Conservation (phyloP, 495 filamentous ascomycete genomes). For the Sporormia fimetaria region DNA sequence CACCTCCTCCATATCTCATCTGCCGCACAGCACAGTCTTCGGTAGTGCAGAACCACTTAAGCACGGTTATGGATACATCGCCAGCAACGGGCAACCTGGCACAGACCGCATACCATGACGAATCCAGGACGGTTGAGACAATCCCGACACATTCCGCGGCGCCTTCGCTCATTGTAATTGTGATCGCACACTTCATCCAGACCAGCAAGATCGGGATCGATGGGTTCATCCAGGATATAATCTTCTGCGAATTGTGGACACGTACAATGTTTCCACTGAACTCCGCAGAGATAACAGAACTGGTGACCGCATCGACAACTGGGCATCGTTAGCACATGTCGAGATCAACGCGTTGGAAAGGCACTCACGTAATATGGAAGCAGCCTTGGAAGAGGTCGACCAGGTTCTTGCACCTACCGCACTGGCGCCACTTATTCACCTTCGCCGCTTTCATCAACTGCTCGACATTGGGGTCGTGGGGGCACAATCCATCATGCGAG, state of each 20-base stretch:
- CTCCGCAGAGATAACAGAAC: slow-evolving; percentile 18
- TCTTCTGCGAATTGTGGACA: slow-evolving; percentile 7
- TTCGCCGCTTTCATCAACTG: slow-evolving; percentile 7
- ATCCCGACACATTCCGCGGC: too few species aligned
- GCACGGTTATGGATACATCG: too few species aligned
- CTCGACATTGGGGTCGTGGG: slow-evolving; percentile 4
- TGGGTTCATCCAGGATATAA: too few species aligned
- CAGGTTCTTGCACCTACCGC: slow-evolving; percentile 14
- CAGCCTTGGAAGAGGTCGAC: slow-evolving; percentile 11
- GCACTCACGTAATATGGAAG: slow-evolving; percentile 14
- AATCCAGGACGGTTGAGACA: too few species aligned
- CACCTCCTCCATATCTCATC: too few species aligned
- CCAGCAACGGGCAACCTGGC: too few species aligned
- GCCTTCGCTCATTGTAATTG: too few species aligned
- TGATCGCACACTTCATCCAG: too few species aligned
- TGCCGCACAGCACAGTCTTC: too few species aligned
- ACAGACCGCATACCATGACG: too few species aligned
- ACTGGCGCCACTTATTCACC: slow-evolving; percentile 7
- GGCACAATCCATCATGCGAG: slow-evolving; percentile 11
- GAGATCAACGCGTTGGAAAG: neutral
- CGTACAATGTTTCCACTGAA: slow-evolving; percentile 6
- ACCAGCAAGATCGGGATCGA: too few species aligned
- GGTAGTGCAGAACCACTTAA: too few species aligned
- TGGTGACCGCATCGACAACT: slow-evolving; percentile 12
- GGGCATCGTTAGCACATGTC: neutral